Conservation (phyloP, 352 stramenopile genomes). For the Phytopythium oedochilum region DNA sequence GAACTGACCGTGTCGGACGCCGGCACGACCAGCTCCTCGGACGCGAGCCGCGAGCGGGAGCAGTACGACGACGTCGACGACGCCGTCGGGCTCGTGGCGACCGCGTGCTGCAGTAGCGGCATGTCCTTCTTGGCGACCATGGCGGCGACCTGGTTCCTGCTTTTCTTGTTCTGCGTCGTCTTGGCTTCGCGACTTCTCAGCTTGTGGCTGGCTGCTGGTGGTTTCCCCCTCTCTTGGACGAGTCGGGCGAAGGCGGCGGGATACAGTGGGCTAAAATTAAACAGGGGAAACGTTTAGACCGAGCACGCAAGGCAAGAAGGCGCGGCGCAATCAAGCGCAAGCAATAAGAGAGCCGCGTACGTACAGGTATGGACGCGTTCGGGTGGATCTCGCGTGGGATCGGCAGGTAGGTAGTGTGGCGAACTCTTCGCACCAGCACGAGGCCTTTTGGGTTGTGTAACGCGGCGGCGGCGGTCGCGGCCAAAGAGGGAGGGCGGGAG, state of each 20-base stretch:
- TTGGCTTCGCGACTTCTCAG: neutral
- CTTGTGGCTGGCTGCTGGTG: neutral
- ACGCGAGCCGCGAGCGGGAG: constrained; percentile 45
- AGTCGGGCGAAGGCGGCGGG: neutral
- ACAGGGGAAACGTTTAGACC: neutral
- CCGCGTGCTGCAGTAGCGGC: constrained; percentile 48
- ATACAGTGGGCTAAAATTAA: neutral
- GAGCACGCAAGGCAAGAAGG: neutral
- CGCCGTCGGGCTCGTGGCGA: constrained; percentile 26
- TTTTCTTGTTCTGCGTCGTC: neutral
- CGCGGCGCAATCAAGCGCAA: too few relatives aligned
- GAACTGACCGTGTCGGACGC: constrained; percentile 68
- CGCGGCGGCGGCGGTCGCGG: too few relatives aligned
- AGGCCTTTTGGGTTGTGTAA: neutral
- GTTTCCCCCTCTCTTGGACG: neutral
- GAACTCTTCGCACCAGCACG: neutral
- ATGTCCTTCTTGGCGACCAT: constrained; percentile 47
- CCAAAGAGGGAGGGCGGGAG: too few relatives aligned
- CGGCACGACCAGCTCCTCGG: constrained; percentile 79
- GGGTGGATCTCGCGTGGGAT: neutral
- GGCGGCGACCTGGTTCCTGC: neutral
- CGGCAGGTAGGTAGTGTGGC: too few relatives aligned
- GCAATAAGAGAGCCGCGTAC: too few relatives aligned
- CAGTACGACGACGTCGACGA: constrained; percentile 47
- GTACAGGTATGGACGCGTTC: neutral